Conservation (phyloP, 2,329 filamentous ascomycete genomes). For the Diaporthe sp. region DNA sequence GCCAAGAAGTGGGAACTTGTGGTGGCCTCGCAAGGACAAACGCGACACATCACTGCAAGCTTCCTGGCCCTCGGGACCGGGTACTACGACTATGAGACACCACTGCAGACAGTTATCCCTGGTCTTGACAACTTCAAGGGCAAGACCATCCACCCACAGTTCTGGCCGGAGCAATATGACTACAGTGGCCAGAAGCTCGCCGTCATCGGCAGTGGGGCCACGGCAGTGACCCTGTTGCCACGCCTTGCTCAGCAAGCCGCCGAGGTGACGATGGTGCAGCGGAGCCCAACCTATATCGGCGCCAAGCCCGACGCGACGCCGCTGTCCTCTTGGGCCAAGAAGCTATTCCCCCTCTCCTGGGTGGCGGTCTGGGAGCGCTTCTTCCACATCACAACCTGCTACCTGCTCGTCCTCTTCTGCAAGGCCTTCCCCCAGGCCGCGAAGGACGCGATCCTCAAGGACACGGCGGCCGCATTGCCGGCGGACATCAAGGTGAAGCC, state of each 20-base stretch:
- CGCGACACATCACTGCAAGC: conserved; percentile 40
- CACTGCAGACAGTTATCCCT: conserved; percentile 64
- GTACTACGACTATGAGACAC: conserved; percentile 77
- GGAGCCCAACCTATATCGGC: conserved; percentile 74
- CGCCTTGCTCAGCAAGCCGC: conserved; percentile 64
- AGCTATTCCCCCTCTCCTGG: conserved; percentile 59
- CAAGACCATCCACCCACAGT: conserved; percentile 75
- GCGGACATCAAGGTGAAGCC: conserved; percentile 64
- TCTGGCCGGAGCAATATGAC: conserved; percentile 79
- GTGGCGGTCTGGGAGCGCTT: conserved; percentile 55
- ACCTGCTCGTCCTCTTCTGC: conserved; percentile 51
- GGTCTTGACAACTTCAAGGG: conserved; percentile 54
- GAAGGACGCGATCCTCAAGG: conserved; percentile 69
- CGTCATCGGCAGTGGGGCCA: conserved; percentile 78
- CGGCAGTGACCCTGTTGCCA: conserved; percentile 76
- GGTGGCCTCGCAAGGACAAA: conserved; percentile 49
- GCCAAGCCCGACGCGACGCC: conserved; percentile 70
- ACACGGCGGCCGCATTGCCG: conserved; percentile 68
- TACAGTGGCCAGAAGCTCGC: conserved; percentile 75
- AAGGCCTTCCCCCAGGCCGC: conserved; percentile 74
- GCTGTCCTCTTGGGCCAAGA: conserved; percentile 69
- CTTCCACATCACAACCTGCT: conserved; percentile 33
- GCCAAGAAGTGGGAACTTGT: conserved; percentile 66
- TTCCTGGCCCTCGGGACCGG: conserved; percentile 65
- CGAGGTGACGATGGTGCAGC: conserved; percentile 77